These are phyloP conservation scores for Trypethelium eluteriae DNA, from an alignment of 495 filamentous ascomycete genomes.

Conservation along the genomic window DNA sequence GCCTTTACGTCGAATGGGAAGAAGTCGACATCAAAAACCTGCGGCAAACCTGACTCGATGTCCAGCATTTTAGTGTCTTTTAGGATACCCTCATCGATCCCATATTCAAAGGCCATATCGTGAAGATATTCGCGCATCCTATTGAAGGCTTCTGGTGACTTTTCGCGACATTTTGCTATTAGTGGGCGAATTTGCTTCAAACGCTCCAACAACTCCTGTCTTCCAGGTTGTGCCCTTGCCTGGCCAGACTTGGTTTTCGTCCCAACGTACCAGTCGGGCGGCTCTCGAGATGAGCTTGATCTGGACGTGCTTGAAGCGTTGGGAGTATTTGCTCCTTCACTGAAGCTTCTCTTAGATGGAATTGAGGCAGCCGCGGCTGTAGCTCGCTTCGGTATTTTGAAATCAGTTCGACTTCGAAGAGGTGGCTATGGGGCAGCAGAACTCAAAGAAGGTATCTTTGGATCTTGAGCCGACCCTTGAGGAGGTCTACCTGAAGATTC, in stretches of 20 bases:
- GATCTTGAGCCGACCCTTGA: background rate
- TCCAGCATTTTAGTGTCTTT: slow-evolving; percentile 31
- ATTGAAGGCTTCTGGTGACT: background rate
- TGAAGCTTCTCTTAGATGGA: background rate
- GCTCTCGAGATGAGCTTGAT: background rate
- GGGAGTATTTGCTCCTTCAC: background rate
- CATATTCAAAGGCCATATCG: background rate
- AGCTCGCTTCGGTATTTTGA: background rate
- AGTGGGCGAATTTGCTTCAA: background rate
- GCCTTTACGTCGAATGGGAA: slow-evolving; percentile 40
- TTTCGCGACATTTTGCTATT: background rate
- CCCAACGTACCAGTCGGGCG: background rate
- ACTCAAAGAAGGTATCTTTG: background rate
- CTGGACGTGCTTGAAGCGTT: background rate
- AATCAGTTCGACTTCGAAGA: background rate
- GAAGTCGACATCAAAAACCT: slow-evolving; percentile 31
- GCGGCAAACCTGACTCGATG: slow-evolving; percentile 30
- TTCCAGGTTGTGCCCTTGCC: background rate
- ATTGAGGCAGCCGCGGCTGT: background rate
- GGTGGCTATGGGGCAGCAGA: background rate
- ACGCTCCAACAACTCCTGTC: background rate
- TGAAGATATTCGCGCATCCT: background rate
- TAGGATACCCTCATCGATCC: slow-evolving; percentile 6
- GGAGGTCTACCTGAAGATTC: background rate
- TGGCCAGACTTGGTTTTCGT: background rate